Percentiles rank a stretch among this genome's conserved stretches.
Evolutionary conservation across 352 stramenopile species (phyloP).

Genomic region (Globisporangium nunn): DNA sequence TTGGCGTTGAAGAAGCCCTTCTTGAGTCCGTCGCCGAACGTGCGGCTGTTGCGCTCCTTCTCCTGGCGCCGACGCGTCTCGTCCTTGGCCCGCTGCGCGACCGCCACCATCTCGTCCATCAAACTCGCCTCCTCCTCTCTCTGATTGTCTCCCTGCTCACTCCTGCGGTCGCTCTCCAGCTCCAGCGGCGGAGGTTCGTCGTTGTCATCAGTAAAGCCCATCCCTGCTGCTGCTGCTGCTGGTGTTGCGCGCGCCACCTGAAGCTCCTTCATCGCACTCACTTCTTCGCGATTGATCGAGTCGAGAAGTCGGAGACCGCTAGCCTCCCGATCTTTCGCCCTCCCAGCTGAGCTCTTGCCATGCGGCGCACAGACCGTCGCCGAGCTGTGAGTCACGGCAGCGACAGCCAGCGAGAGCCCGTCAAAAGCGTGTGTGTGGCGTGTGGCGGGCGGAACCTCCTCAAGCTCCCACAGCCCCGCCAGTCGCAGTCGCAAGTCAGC

Average conservation of each 20-base stretch:
- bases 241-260: neutral
- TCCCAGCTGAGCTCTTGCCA: neutral
- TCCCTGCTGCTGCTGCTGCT: neutral
- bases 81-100: conserved; percentile 46
- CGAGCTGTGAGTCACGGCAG: conserved; percentile 3
- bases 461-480: neutral
- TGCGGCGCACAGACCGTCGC: conserved; percentile 3
- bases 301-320: conserved; percentile 1
- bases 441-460: conserved; percentile 40
- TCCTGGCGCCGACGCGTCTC: conserved; percentile 37
- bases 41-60: conserved; percentile 31
- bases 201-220: conserved; percentile 17
- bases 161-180: conserved; percentile 13
- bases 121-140: conserved; percentile 19
- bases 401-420: conserved; percentile 8
- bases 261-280: conserved; percentile 9
- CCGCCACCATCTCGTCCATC: conserved; percentile 73
- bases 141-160: conserved; percentile 24
- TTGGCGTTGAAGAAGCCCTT: conserved; percentile 61
- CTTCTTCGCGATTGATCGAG: neutral
- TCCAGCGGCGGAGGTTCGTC: conserved; percentile 48
- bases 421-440: conserved; percentile 42
- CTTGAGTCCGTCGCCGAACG: conserved; percentile 60
- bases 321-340: neutral
- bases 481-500: neutral